These are phyloP conservation scores for Leccinum subrobustum DNA, from an alignment of 1,284 basidiomycete genomes.

Conservation along the genomic window DNA sequence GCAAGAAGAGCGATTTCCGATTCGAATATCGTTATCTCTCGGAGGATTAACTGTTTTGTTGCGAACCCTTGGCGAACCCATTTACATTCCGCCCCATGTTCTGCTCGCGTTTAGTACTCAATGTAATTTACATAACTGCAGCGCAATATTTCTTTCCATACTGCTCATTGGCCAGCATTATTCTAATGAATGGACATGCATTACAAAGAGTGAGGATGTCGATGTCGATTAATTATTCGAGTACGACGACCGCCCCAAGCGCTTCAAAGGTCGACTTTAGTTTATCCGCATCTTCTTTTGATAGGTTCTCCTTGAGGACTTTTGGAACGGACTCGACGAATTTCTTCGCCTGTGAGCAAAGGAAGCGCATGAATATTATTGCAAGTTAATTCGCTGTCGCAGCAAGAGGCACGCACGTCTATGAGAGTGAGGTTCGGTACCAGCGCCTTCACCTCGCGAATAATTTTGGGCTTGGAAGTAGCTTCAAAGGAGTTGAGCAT, in stretches of 20 bases:
- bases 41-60: constrained; percentile 59
- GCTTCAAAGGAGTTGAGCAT: constrained; percentile 93
- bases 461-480: constrained; percentile 93
- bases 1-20: constrained; percentile 97
- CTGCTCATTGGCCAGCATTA: constrained; percentile 9
- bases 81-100: constrained; percentile 1
- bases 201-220: constrained; percentile 8
- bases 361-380: constrained; percentile 8
- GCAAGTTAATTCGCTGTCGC: constrained; percentile 1
- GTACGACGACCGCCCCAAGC: constrained; percentile 85
- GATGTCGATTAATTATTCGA: constrained; percentile 55
- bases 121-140: constrained; percentile 29
- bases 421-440: constrained; percentile 94
- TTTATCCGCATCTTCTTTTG: constrained; percentile 99
- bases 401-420: constrained; percentile 63
- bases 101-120: constrained; percentile 13
- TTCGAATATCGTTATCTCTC: constrained; percentile 93
- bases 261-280: constrained; percentile 87
- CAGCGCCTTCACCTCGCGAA: constrained; percentile 95
- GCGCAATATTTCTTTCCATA: constrained; percentile 17
- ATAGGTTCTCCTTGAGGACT: constrained; percentile 91
- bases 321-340: constrained; percentile 97
- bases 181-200: constrained; percentile 21
- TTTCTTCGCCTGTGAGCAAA: constrained; percentile 85
- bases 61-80: background rate